phyloP scores from a whole-genome alignment of 129 eudicot genomes.

The Helichrysum umbraculigerum region DNA sequence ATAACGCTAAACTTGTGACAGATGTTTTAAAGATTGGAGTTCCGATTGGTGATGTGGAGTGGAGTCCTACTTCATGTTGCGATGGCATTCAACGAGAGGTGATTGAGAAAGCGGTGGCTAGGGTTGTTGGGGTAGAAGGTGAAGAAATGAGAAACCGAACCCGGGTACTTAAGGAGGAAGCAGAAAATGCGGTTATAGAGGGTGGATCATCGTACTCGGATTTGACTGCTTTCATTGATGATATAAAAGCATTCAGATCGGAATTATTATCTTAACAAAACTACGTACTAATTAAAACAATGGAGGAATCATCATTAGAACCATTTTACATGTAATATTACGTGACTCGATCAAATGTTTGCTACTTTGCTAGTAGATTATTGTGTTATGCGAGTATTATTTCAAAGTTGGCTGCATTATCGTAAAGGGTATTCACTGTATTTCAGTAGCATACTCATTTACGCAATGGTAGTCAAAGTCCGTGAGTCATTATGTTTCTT shows the following conservation, averaged over 20 bases:
- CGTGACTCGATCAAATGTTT: no score
- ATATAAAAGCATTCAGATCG: constrained; percentile 21
- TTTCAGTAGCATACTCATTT: no score
- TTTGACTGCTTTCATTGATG: constrained; percentile 32
- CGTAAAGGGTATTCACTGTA: no score
- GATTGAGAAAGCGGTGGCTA: constrained; percentile 39
- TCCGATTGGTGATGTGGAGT: constrained; percentile 44
- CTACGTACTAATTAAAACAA: no score
- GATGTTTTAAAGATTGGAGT: constrained; percentile 49
- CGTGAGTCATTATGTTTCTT: no score
- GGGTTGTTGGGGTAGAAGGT: constrained; percentile 42
- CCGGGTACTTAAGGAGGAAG: constrained; percentile 35
- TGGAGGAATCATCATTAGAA: no score
- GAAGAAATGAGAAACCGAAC: constrained; percentile 50
- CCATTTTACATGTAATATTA: no score
- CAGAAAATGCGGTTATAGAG: constrained; percentile 36
- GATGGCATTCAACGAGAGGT: constrained; percentile 37
- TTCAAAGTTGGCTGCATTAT: no score
- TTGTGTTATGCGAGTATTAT: no score
- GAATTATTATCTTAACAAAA: no score
- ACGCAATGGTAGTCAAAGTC: no score
- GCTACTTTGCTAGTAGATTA: no score
- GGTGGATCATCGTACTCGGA: constrained; percentile 53
- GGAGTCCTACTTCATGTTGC: constrained; percentile 18
- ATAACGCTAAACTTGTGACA: constrained; percentile 51